Percentiles rank a stretch among this genome's conserved stretches.
phyloP scores from a whole-genome alignment of 352 stramenopile species.

The Globisporangium irregulare region DNA sequence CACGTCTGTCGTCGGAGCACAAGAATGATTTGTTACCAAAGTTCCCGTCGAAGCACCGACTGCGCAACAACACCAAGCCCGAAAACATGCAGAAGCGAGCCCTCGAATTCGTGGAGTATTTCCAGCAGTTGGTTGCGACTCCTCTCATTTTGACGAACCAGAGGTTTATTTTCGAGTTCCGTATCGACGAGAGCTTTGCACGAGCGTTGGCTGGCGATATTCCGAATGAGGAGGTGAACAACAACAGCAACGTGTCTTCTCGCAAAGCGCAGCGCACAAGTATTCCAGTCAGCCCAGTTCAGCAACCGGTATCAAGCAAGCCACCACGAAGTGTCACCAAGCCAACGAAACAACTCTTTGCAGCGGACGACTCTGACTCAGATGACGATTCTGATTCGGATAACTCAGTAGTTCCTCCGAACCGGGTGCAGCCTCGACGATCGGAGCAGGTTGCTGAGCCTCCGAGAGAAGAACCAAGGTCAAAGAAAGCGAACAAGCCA shows the following conservation, averaged over 20 bases:
- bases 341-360: slow-evolving; percentile 48
- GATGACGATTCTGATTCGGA: slow-evolving; percentile 36
- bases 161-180: slow-evolving; percentile 64
- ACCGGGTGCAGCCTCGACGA: slow-evolving; percentile 11
- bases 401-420: slow-evolving; percentile 14
- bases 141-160: slow-evolving; percentile 51
- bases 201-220: slow-evolving; percentile 18
- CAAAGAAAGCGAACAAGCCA: slow-evolving; percentile 21
- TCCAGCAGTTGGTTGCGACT: slow-evolving; percentile 57
- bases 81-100: slow-evolving; percentile 87
- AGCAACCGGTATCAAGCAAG: slow-evolving; percentile 9
- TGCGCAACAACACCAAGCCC: slow-evolving; percentile 77
- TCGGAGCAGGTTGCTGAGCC: not conserved
- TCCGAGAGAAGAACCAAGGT: slow-evolving; percentile 17
- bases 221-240: slow-evolving; percentile 14
- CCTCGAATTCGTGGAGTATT: slow-evolving; percentile 72
- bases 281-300: slow-evolving; percentile 18
- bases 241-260: slow-evolving; percentile 2
- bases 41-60: slow-evolving; percentile 73
- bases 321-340: slow-evolving; percentile 14
- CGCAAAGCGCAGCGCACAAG: slow-evolving; percentile 4
- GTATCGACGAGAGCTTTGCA: slow-evolving; percentile 47
- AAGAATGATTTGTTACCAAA: slow-evolving; percentile 43
- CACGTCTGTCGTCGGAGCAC: slow-evolving; percentile 36
- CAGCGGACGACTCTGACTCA: slow-evolving; percentile 52